Evolutionary conservation across 768 basidiomycete genomes (phyloP).

Genomic region (Kondoa malvinella): DNA sequence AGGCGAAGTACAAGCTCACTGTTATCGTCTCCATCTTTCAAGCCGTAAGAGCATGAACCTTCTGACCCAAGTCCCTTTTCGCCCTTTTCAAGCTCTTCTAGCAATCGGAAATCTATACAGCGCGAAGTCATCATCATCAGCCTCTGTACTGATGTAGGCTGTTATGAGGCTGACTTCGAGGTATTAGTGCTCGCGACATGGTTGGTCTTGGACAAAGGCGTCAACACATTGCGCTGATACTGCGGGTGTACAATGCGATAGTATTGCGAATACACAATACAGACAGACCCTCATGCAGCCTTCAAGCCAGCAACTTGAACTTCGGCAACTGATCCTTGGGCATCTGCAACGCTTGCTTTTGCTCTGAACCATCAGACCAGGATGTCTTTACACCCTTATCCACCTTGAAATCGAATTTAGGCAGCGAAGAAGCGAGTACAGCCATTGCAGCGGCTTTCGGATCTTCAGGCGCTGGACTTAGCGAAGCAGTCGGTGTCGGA

Average conservation of each 20-base stretch:
- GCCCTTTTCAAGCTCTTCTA: slow-evolving; percentile 98
- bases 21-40: slow-evolving; percentile 90
- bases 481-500: neutral
- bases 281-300: too few species aligned
- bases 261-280: too few species aligned
- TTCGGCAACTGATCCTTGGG: neutral
- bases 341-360: neutral
- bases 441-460: neutral
- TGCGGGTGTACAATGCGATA: too few species aligned
- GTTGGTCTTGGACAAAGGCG: too few species aligned
- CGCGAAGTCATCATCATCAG: neutral
- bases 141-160: too few species aligned
- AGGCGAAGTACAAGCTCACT: slow-evolving; percentile 18
- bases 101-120: slow-evolving; percentile 54
- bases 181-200: neutral
- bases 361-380: neutral
- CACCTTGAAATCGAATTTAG: neutral
- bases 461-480: neutral
- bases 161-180: too few species aligned
- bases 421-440: neutral
- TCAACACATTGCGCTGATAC: too few species aligned
- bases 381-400: neutral
- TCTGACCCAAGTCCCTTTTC: slow-evolving; percentile 93
- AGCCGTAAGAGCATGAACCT: slow-evolving; percentile 69
- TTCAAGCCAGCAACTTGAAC: neutral